Evolutionary conservation across 305 asterid genomes (phyloP), one percentile per base, ranked within the genome.

Genomic region (Lippia alba): DNA sequence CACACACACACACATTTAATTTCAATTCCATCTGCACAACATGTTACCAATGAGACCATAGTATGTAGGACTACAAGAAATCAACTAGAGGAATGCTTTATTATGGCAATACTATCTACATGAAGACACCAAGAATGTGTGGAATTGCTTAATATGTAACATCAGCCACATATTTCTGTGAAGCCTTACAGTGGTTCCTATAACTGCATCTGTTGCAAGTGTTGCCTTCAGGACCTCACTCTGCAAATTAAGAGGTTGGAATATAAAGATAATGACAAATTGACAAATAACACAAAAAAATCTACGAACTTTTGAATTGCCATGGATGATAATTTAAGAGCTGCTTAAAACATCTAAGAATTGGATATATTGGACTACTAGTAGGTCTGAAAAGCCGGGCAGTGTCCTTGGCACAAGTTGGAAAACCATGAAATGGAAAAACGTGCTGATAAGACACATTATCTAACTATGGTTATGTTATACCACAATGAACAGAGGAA

Each of bases 221-320:
- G 99, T 91, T 70, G 97, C 96, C 87, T 94, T 94, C 85, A 94
- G 87, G 70, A 88, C 90, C 79, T 91, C 90, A 69, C 69, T 44
- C 99, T 94, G 87, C 58, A 65, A 74, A 78, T 66, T 56, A 61
- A 17, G 51, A 62, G 36, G 60, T 24, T 24, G 30, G 30, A 24
- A 67, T 56, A 71, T 53, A 46, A 72, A 36, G 70, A 33, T 60
- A 50, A 20, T 65, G 17, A 68, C 44, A 50, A 56, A 24, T 49
- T 41, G 39, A 53, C 20, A 12, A 59, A 32, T 45, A 58, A 70
- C 30, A 68, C 16, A 19, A 44, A 78, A 5, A 16, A 67, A 72
- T 33, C 12, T 51, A 53, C 36, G 3, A 69, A 56, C 56, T 33
- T 54, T 63, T 55, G n/a, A 55, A 55, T 56, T 56, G 19, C 18